A percentile compares a stretch with the other conserved stretches of the same genome.
Evolutionary conservation across 2,329 filamentous ascomycete genomes (phyloP).

Genomic region (Chalaropsis thielavioides): DNA sequence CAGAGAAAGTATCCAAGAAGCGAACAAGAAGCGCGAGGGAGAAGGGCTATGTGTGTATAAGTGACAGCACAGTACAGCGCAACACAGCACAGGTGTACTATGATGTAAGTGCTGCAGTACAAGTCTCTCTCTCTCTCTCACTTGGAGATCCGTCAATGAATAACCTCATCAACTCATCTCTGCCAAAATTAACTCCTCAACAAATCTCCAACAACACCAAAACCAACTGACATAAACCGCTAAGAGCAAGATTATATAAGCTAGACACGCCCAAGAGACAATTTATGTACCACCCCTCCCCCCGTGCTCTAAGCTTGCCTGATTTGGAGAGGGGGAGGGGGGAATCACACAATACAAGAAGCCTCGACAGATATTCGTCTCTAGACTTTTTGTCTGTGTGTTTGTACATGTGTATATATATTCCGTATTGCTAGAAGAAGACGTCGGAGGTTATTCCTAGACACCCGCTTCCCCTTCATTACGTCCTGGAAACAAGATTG

Average conservation of each 20-base stretch:
- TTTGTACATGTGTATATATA: too few relatives aligned
- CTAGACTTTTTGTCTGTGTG: too few relatives aligned
- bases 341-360: too few relatives aligned
- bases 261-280: too few relatives aligned
- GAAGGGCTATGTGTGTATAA: background rate
- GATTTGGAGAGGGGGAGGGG: too few relatives aligned
- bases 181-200: background rate
- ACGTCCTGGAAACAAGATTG: background rate
- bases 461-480: background rate
- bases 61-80: background rate
- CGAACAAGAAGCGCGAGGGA: background rate
- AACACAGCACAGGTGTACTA: background rate
- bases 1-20: background rate
- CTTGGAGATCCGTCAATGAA: background rate
- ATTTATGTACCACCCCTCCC: too few relatives aligned
- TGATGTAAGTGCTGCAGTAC: background rate
- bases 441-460: constrained; percentile 1
- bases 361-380: too few relatives aligned
- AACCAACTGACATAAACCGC: background rate
- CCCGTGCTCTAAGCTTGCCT: too few relatives aligned
- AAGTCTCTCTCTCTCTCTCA: background rate
- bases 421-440: too few relatives aligned
- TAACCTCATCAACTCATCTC: background rate
- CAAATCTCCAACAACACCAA: background rate
- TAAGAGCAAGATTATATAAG: too few relatives aligned